Conservation (phyloP, 768 basidiomycete genomes). For the Kwoniella sp. region DNA sequence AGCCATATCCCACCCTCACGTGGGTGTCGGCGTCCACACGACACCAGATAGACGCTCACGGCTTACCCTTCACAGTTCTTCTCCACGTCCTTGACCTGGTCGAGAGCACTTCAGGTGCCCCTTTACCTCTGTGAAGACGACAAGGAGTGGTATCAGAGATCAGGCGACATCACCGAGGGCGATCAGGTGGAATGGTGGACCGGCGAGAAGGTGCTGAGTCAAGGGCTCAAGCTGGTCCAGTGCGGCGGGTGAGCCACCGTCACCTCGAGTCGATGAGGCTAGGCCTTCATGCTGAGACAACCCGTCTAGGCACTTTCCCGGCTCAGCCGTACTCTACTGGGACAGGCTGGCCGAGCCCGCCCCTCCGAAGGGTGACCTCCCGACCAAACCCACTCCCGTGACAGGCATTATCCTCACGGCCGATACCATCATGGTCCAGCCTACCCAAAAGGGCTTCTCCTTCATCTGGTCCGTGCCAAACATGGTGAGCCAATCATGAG, state of each 20-base stretch:
- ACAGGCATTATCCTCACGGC: constrained; percentile 44
- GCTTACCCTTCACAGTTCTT: constrained; percentile 43
- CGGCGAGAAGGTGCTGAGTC: constrained; percentile 23
- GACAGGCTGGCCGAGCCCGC: constrained; percentile 39
- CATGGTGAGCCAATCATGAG: constrained; percentile 36
- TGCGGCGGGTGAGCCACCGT: constrained; percentile 45
- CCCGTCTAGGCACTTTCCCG: constrained; percentile 41
- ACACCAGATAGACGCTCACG: no score
- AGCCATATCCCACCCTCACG: constrained; percentile 48
- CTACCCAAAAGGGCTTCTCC: constrained; percentile 41
- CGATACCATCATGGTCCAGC: constrained; percentile 48
- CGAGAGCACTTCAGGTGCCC: constrained; percentile 38
- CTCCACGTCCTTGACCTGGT: constrained; percentile 45
- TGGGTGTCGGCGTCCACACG: no score
- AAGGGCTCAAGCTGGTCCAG: constrained; percentile 35
- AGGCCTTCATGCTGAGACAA: neutral
- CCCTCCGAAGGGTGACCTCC: constrained; percentile 20
- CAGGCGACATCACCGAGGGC: constrained; percentile 18
- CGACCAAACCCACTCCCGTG: constrained; percentile 29
- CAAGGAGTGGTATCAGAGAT: constrained; percentile 42
- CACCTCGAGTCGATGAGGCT: neutral
- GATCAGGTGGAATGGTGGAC: constrained; percentile 39
- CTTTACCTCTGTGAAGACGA: constrained; percentile 40
- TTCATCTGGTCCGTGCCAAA: constrained; percentile 49
- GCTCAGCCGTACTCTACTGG: constrained; percentile 45